phyloP scores from a whole-genome alignment of 129 eudicot genomes.

The Flaveria ramosissima region DNA sequence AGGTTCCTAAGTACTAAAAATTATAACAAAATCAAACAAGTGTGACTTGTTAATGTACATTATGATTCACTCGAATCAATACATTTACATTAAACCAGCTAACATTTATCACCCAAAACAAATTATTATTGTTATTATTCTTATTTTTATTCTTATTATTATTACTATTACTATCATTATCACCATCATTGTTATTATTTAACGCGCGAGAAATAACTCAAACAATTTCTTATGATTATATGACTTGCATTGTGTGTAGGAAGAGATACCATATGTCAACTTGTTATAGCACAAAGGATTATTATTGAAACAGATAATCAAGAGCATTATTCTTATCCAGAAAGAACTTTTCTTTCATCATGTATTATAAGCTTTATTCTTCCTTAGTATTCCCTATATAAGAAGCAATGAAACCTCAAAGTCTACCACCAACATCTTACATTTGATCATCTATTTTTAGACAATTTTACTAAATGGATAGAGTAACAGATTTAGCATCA shows the following conservation, averaged over 20 bases:
- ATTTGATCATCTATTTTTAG: neutral
- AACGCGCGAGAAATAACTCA: constrained; percentile 27
- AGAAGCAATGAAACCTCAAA: constrained; percentile 45
- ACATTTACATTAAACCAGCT: too few species aligned
- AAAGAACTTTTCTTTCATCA: constrained; percentile 42
- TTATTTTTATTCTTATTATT: too few species aligned
- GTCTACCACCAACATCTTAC: constrained; percentile 34
- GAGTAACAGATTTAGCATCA: constrained; percentile 76
- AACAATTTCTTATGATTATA: constrained; percentile 1
- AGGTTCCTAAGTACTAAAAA: too few species aligned
- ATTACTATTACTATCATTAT: neutral
- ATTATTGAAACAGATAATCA: constrained; percentile 44
- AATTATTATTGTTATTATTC: too few species aligned
- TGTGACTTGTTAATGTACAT: too few species aligned
- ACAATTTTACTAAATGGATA: constrained; percentile 49
- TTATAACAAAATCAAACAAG: too few species aligned
- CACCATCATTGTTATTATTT: neutral
- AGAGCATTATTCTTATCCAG: constrained; percentile 45
- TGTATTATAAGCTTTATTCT: neutral
- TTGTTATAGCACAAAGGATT: constrained; percentile 48
- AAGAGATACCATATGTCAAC: constrained; percentile 50
- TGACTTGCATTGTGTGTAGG: constrained; percentile 23
- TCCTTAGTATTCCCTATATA: constrained; percentile 52
- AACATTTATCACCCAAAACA: neutral
- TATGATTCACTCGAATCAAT: too few species aligned